Evolutionary conservation across 305 asterid genomes (phyloP).

Genomic region (Ilex paraguariensis): DNA sequence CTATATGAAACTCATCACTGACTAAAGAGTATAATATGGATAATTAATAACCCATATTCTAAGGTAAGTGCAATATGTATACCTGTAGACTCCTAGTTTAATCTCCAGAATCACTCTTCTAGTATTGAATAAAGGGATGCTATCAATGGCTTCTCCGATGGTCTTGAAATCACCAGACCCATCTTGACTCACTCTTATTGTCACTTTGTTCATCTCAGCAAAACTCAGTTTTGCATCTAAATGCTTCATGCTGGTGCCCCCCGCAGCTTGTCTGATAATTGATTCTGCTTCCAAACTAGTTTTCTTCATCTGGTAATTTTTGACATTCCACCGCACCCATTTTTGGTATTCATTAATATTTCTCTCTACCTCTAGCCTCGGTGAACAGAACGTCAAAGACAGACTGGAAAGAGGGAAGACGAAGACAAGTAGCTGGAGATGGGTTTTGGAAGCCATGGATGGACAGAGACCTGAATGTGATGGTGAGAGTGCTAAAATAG

Average conservation of each 20-base stretch:
- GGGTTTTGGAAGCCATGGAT: constrained; percentile 23
- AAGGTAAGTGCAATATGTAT: not conserved
- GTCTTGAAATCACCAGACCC: constrained; percentile 40
- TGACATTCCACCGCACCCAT: constrained; percentile 37
- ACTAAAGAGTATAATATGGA: too few species aligned
- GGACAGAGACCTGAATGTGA: not conserved
- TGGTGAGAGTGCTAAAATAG: not conserved
- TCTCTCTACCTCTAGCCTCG: constrained; percentile 2
- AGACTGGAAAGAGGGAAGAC: constrained; percentile 13
- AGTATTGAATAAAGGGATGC: constrained; percentile 37
- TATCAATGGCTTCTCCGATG: constrained; percentile 41
- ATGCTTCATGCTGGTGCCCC: not conserved
- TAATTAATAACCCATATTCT: too few species aligned
- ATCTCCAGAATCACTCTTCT: constrained; percentile 37
- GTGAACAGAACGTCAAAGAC: constrained; percentile 4
- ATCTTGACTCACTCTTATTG: constrained; percentile 43
- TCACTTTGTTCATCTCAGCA: constrained; percentile 39
- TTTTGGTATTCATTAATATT: constrained; percentile 8
- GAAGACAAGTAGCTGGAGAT: constrained; percentile 10
- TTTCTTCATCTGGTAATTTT: constrained; percentile 17
- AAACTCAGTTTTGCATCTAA: constrained; percentile 30
- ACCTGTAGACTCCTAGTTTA: constrained; percentile 49
- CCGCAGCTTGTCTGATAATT: not conserved
- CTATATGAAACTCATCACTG: too few species aligned
- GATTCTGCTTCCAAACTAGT: constrained; percentile 2